phyloP scores from a whole-genome alignment of 2,329 filamentous ascomycete species.

The Colletotrichum somersetense region DNA sequence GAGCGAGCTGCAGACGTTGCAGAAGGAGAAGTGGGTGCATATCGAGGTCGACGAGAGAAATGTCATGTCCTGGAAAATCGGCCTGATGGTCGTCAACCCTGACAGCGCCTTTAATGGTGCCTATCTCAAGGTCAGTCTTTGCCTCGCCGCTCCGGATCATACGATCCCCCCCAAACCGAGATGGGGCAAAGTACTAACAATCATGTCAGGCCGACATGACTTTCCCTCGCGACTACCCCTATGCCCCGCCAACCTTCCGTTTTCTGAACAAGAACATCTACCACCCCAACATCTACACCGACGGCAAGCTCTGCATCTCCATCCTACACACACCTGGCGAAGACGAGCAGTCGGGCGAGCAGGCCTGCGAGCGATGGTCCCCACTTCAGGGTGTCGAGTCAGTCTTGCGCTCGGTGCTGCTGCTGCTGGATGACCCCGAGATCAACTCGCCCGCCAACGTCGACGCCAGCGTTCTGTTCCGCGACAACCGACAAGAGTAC shows the following conservation, averaged over 20 bases:
- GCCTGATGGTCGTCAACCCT: slow-evolving; percentile 91
- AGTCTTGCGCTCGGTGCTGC: slow-evolving; percentile 90
- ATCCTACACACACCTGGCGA: slow-evolving; percentile 95
- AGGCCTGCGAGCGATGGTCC: slow-evolving; percentile 92
- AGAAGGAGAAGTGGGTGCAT: slow-evolving; percentile 93
- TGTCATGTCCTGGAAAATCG: slow-evolving; percentile 88
- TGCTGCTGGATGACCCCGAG: slow-evolving; percentile 93
- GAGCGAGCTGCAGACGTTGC: slow-evolving; percentile 85
- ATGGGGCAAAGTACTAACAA: background rate
- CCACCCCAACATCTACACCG: slow-evolving; percentile 94
- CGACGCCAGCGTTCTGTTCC: slow-evolving; percentile 88
- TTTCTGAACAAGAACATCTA: slow-evolving; percentile 81
- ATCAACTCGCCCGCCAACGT: slow-evolving; percentile 95
- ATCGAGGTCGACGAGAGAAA: slow-evolving; percentile 89
- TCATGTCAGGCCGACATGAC: slow-evolving; percentile 78
- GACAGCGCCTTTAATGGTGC: slow-evolving; percentile 93
- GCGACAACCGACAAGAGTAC: slow-evolving; percentile 79
- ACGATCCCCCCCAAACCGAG: background rate
- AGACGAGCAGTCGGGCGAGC: slow-evolving; percentile 91
- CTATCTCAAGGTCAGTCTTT: slow-evolving; percentile 77
- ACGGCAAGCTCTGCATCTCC: slow-evolving; percentile 94
- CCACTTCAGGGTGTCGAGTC: slow-evolving; percentile 95
- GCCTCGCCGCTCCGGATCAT: background rate
- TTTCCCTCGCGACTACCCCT: slow-evolving; percentile 91
- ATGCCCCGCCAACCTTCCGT: slow-evolving; percentile 87